Evolutionary conservation across 2,329 filamentous ascomycete species (phyloP), one percentile per base, ranked within the genome.

Genomic region (Cladosporium colombiae): DNA sequence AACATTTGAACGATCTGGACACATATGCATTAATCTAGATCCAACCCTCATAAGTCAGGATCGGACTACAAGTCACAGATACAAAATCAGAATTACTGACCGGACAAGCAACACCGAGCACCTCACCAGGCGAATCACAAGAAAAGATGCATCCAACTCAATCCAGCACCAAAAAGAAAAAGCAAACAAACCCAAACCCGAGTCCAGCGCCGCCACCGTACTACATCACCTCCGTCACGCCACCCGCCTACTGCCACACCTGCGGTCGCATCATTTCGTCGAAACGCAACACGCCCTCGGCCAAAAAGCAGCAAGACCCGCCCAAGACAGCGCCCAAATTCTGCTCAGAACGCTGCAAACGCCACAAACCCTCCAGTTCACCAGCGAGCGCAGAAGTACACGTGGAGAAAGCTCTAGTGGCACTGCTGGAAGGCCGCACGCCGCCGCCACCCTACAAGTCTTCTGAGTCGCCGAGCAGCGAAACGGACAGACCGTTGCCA

Each of bases 291-390:
- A 69, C 69, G 35, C 35, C 67, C 8, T 25, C 65, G 33, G 44
- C 70, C 68, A 44, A 78, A 78, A 56, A 71, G 70, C 2, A 70
- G 74, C 37, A 50, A 68, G 35, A 29, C 33, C 23, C 61, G 21
- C 70, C 75, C 50, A 74, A 71, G 21, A 70, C 74, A 1, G 69
- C 70, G 3, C 70, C 71, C 37, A 87, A 86, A 68, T 88, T 87
- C 77, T 88, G 86, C 76, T 88, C 85, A 0, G 77, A 81, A 55
- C 77, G 82, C 44, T 88, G 86, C 69, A 79, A 84, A 23, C 79
- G 78, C 37, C 79, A 79, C 44, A 87, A 86, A 70, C 83, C 83
- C 0, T 78, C 81, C 0, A 77, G 77, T 8, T 67, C 81, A 16
- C 69, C 71, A 1, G 68, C 67, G 5, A 70, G 71, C 7, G 60